A percentile compares a stretch with the other conserved stretches of the same genome.
phyloP scores from a whole-genome alignment of 2,329 filamentous ascomycete species.

The Monosporascus sp. region DNA sequence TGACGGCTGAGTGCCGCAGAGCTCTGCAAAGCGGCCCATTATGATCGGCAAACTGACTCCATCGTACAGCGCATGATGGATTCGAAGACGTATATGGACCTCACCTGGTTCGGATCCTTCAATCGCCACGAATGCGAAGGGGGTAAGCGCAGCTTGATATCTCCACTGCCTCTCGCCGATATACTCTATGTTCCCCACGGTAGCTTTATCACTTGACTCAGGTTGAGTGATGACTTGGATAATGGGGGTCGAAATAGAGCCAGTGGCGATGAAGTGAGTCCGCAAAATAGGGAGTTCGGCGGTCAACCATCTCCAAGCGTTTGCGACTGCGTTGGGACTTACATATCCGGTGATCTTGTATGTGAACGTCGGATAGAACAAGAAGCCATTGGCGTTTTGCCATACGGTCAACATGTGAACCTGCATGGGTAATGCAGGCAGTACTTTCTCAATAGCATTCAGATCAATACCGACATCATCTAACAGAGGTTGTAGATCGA shows the following conservation, averaged over 20 bases:
- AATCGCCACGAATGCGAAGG: conserved; percentile 20
- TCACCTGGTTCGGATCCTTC: conserved; percentile 8
- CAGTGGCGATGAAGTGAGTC: conserved; percentile 58
- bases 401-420: conserved; percentile 75
- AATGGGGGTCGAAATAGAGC: conserved; percentile 43
- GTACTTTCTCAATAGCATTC: conserved; percentile 46
- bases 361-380: conserved; percentile 72
- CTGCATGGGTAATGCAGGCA: conserved; percentile 75
- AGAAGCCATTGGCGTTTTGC: conserved; percentile 58
- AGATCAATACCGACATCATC: conserved; percentile 33
- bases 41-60: conserved; percentile 69
- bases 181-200: conserved; percentile 3
- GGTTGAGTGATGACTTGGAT: conserved; percentile 56
- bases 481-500: conserved; percentile 38
- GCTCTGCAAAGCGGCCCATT: conserved; percentile 36
- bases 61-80: conserved; percentile 89
- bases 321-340: conserved; percentile 36
- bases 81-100: conserved; percentile 46
- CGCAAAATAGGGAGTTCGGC: conserved; percentile 59
- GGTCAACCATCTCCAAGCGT: conserved; percentile 59
- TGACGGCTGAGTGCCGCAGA: conserved; percentile 12
- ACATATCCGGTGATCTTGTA: conserved; percentile 47
- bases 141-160: conserved; percentile 15
- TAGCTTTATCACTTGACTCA: conserved; percentile 26
- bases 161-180: conserved; percentile 16